Percentiles rank a stretch among this genome's conserved stretches.
These are phyloP conservation scores for Tilletia walkeri DNA, from an alignment of 1,284 basidiomycete species.

Conservation along the genomic window DNA sequence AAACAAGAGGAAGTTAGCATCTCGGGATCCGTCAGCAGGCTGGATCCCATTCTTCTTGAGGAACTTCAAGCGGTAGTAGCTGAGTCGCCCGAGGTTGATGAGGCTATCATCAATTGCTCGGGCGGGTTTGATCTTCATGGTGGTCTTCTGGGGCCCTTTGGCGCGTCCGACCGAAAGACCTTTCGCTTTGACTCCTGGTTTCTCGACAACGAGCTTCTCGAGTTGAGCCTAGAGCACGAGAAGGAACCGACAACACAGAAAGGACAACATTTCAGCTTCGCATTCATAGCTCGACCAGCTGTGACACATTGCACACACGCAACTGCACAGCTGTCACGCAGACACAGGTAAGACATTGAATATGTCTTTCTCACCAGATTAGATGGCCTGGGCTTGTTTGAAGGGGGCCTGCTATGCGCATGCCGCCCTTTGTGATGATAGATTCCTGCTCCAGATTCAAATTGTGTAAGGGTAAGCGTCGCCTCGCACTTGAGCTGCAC, in stretches of 20 bases:
- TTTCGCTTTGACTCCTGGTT: background rate
- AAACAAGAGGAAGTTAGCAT: conserved; percentile 16
- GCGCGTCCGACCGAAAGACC: background rate
- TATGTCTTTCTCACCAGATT: conserved; percentile 2
- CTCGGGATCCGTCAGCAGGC: conserved; percentile 1
- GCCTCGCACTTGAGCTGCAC: background rate
- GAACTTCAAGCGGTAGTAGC: conserved; percentile 5
- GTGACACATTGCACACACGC: too few relatives aligned
- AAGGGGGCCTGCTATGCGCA: background rate
- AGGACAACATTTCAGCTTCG: background rate
- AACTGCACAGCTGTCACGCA: too few relatives aligned
- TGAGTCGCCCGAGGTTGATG: conserved; percentile 10
- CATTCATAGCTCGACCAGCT: too few relatives aligned
- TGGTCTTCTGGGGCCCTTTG: conserved; percentile 2
- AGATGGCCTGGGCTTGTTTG: conserved; percentile 4
- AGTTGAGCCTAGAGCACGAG: background rate
- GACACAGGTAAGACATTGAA: too few relatives aligned
- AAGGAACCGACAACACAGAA: background rate
- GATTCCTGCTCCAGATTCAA: background rate
- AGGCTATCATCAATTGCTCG: conserved; percentile 2
- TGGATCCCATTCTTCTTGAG: conserved; percentile 9
- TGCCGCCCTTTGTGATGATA: background rate
- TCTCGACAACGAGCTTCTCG: background rate
- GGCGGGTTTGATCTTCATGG: background rate
- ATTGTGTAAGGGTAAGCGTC: background rate